A percentile compares a stretch with the other conserved stretches of the same genome.
These are phyloP conservation scores for Fagopyrum tataricum DNA, from an alignment of 148 eudicot species.

Conservation along the genomic window DNA sequence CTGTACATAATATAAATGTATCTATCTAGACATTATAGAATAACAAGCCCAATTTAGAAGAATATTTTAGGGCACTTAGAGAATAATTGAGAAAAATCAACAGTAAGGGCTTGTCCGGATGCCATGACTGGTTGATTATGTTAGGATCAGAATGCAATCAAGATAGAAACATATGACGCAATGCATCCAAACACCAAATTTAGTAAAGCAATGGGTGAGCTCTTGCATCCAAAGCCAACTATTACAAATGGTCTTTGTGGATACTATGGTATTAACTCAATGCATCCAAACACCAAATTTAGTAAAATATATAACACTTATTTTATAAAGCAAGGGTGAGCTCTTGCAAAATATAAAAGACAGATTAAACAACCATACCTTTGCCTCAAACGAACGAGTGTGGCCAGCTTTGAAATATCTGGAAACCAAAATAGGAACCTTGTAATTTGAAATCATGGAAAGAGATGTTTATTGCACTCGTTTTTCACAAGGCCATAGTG, in stretches of 20 bases:
- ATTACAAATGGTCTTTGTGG: too few species aligned
- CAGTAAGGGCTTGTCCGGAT: not conserved
- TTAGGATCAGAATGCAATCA: too few species aligned
- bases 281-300: too few species aligned
- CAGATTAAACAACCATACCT: constrained; percentile 41
- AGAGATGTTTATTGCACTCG: not conserved
- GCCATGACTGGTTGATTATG: too few species aligned
- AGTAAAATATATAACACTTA: too few species aligned
- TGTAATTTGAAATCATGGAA: not conserved
- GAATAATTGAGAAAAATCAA: not conserved
- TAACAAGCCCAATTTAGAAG: not conserved
- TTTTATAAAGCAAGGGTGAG: not conserved
- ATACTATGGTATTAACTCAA: too few species aligned
- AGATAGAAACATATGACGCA: too few species aligned
- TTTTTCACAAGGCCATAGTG: not conserved
- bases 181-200: too few species aligned
- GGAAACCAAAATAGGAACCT: constrained; percentile 20
- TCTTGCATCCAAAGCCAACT: too few species aligned
- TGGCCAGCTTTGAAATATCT: constrained; percentile 88
- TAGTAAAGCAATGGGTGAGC: too few species aligned
- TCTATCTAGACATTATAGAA: not conserved
- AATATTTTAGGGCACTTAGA: not conserved
- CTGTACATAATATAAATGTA: not conserved
- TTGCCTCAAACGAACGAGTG: constrained; percentile 78
- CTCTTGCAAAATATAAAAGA: not conserved